phyloP scores from a whole-genome alignment of 495 filamentous ascomycete species.

The Neurospora tetraspora region DNA sequence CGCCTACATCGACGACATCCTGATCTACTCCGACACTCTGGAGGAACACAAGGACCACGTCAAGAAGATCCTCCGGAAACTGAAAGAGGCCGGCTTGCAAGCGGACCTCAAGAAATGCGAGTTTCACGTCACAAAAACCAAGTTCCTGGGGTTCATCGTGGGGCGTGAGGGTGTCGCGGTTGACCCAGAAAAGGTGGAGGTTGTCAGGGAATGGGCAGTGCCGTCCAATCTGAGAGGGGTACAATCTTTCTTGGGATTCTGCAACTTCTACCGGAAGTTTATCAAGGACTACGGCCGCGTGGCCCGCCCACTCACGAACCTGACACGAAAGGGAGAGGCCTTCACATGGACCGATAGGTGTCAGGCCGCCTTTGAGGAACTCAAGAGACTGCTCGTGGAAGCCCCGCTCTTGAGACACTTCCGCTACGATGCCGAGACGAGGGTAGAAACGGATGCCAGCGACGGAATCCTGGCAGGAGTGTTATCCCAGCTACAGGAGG shows the following conservation, averaged over 20 bases:
- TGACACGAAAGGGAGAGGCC: background rate
- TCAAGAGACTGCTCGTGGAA: background rate
- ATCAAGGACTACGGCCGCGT: background rate
- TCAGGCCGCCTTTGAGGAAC: background rate
- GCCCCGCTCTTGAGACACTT: background rate
- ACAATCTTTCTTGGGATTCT: constrained; percentile 1
- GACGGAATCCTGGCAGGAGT: background rate
- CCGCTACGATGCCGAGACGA: background rate
- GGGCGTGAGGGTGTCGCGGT: background rate
- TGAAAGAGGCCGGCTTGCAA: constrained; percentile 11
- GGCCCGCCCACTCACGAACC: background rate
- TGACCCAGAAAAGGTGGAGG: background rate
- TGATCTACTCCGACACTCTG: background rate
- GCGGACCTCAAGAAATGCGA: constrained; percentile 21
- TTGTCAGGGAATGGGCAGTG: background rate
- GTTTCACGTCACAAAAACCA: constrained; percentile 15
- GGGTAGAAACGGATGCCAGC: background rate
- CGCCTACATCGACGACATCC: background rate
- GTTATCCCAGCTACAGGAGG: background rate
- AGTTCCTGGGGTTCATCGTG: constrained; percentile 20
- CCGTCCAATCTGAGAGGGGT: background rate
- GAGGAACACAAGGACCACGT: background rate
- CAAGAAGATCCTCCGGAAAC: constrained; percentile 4
- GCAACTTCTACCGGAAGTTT: constrained; percentile 7
- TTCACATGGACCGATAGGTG: background rate